Base-by-base conservation (phyloP, 306 rosid species). In the Cercis canadensis region DNA sequence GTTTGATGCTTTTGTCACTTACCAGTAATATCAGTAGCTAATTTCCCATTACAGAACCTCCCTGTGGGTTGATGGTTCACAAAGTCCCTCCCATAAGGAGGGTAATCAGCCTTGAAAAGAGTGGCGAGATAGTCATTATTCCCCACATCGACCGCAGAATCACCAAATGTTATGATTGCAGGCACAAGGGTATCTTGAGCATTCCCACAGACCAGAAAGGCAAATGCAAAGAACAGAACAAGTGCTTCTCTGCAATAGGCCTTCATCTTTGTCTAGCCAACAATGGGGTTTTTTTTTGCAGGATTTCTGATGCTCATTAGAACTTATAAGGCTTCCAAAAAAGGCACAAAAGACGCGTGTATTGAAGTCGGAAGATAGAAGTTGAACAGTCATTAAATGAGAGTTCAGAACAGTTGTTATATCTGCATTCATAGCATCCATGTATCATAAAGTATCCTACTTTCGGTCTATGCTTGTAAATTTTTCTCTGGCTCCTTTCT, bases 31-130 rank as follows among this genome's bases (percentile, higher is more conserved):
- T 94, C 99, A 75, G 97, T 95, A 45, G 97, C 99, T 58, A 95
- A 74, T 72, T 95, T 95, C 0, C 99, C 97, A 74, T 95, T 92
- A 77, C 97, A 89, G 66, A 95, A 95, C 80, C 99, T 89, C 17
- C 99, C 97, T 7, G 99, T 91, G 19, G 97, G 77, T 68, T 89
- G 85, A n/a, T 92, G 96, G 55, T 79, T 92, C 58, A 67, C 70
- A 64, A 85, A 95, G 77, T 95, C 99, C 61, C 92, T 95, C 18
- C 99, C 99, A 82, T 95, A 95, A 73, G 99, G 99, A 84, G 96
- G 97, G 62, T 86, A 89, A 77, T 95, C 18, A 55, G 97, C 97
- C 82, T 85, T 95, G 83, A 76, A 95, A 67, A 95, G 18, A 6
- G 97, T 91, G 44, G 79, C 78, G 21, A 89, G 90, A 51, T 89